These are phyloP conservation scores for Penicillium sp. DNA, from an alignment of 2,329 filamentous ascomycete genomes.

Conservation along the genomic window DNA sequence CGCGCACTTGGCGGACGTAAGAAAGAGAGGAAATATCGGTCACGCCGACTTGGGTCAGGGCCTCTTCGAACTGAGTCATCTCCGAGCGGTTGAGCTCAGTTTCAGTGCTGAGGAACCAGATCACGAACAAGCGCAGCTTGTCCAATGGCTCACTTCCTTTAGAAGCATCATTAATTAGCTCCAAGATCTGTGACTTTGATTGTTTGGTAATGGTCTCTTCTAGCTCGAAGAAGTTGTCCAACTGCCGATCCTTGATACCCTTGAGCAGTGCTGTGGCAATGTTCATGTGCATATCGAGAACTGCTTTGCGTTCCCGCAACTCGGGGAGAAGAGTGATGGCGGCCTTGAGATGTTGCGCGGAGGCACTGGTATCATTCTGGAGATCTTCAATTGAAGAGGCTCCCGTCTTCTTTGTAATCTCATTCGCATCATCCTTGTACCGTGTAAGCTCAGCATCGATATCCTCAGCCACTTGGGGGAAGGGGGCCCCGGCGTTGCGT, in stretches of 20 bases:
- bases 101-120: conserved; percentile 95
- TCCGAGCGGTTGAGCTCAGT: conserved; percentile 80
- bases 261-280: conserved; percentile 76
- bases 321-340: conserved; percentile 92
- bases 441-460: conserved; percentile 90
- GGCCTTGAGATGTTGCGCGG: conserved; percentile 90
- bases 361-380: conserved; percentile 82
- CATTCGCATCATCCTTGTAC: conserved; percentile 92
- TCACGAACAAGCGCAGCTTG: conserved; percentile 91
- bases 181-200: conserved; percentile 82
- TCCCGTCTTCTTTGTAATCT: conserved; percentile 93
- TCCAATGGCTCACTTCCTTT: conserved; percentile 84
- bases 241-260: conserved; percentile 89
- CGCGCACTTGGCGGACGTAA: conserved; percentile 87
- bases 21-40: conserved; percentile 74
- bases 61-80: conserved; percentile 82
- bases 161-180: conserved; percentile 74
- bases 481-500: conserved; percentile 84
- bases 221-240: conserved; percentile 94
- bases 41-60: conserved; percentile 68
- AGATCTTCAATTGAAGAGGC: conserved; percentile 90
- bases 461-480: conserved; percentile 93
- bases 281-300: conserved; percentile 98
- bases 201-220: conserved; percentile 93
- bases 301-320: conserved; percentile 85